A percentile compares a stretch with the other conserved stretches of the same genome.
Evolutionary conservation across 768 basidiomycete genomes (phyloP).

Genomic region (Podaxis sp.): DNA sequence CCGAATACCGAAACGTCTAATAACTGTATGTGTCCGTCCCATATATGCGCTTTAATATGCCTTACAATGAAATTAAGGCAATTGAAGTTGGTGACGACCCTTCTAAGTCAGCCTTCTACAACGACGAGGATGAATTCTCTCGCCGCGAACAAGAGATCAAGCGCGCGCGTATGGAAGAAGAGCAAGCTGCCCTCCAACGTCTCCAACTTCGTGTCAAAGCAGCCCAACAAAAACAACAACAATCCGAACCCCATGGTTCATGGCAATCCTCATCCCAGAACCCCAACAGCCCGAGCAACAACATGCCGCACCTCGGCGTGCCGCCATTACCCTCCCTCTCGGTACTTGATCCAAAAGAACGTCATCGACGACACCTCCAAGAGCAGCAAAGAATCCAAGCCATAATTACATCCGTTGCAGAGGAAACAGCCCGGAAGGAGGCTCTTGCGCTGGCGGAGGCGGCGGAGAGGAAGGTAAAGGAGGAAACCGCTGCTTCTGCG

Average conservation of each 20-base stretch:
- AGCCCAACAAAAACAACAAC: conserved; percentile 6
- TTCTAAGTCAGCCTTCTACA: not conserved
- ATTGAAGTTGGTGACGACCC: not conserved
- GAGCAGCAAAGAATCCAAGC: conserved; percentile 21
- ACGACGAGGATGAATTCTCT: conserved; percentile 8
- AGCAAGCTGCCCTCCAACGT: not conserved
- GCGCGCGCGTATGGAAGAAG: conserved; percentile 8
- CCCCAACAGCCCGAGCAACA: not conserved
- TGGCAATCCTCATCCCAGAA: not conserved
- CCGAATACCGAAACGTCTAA: conserved; percentile 74
- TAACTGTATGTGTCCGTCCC: conserved; percentile 17
- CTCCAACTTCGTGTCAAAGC: conserved; percentile 8
- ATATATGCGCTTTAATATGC: not conserved
- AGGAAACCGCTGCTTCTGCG: conserved; percentile 15
- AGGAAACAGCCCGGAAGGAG: conserved; percentile 26
- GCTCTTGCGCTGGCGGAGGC: conserved; percentile 25
- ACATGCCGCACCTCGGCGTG: no score
- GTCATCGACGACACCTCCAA: not conserved
- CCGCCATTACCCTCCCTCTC: not conserved
- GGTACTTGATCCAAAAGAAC: not conserved
- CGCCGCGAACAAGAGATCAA: conserved; percentile 7
- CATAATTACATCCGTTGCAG: conserved; percentile 33
- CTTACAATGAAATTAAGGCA: not conserved
- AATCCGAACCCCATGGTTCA: not conserved
- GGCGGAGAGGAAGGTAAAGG: conserved; percentile 21